Base-by-base conservation (phyloP, 2,329 filamentous ascomycete species). In the Colletotrichum navitas region DNA sequence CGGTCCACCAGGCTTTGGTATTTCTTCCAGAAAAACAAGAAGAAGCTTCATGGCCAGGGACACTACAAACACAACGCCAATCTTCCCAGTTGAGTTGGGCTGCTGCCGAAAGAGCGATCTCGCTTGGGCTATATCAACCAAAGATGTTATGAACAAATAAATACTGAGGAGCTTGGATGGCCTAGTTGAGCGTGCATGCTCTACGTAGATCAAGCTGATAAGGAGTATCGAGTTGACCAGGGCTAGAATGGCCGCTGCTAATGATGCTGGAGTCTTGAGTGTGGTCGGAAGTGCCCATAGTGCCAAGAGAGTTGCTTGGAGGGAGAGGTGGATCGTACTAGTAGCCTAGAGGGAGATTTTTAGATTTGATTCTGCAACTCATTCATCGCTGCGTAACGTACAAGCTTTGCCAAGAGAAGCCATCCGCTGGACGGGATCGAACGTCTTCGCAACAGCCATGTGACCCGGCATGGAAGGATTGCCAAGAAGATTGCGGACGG, bases 151-250 rank as follows among this genome's bases (percentile, higher is more conserved):
- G 45, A 24, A 24, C 45, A 49, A 49, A 49, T 49, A 49, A n/a
- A 49, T 49, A 11, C 45, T 49, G 45, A 49, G 45, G n/a, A 49
- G 45, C n/a, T 49, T 49, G n/a, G 45, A 49, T 3, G 45, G 45
- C n/a, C n/a, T 49, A 5, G n/a, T 12, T 12, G 45, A 49, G n/a
- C n/a, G 45, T 0, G 2, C 3, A 49, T 49, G 45, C 45, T 49
- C 45, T 5, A 5, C 45, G n/a, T 49, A 49, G 45, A 49, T 5
- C 21, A 49, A 49, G 29, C 54, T 71, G 45, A 74, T 60, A 3
- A 80, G 71, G 21, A 75, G 74, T 1, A 81, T 51, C 1, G 79
- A 77, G 2, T 79, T 78, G n/a, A 80, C n/a, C 0, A 81, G 62
- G 0, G 73, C 74, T 6, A 83, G 54, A 0, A 72, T 71, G 0